Evolutionary conservation across 148 eudicot species (phyloP).

Genomic region (Rhododendron kiyosumense): DNA sequence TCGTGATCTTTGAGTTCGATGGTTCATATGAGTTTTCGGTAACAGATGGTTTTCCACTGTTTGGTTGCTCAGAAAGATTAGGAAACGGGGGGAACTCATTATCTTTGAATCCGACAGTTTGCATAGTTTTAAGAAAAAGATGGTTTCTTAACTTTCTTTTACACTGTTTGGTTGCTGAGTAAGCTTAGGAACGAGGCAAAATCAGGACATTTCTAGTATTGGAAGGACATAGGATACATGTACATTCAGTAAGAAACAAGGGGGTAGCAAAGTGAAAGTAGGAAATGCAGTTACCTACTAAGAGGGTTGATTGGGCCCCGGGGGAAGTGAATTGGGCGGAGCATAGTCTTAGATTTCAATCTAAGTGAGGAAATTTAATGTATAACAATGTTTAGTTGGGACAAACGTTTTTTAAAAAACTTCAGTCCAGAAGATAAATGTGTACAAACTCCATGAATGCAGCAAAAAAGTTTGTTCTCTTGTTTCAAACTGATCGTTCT

Average conservation of each 20-base stretch:
- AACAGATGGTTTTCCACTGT: neutral
- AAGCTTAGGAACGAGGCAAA: neutral
- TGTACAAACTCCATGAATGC: conserved; percentile 1
- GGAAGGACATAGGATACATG: neutral
- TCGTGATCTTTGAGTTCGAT: neutral
- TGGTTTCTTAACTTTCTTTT: neutral
- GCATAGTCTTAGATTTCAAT: neutral
- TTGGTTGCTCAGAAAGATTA: neutral
- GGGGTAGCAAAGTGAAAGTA: neutral
- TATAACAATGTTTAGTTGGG: neutral
- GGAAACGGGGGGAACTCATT: neutral
- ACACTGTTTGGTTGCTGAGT: neutral
- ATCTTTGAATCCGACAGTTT: neutral
- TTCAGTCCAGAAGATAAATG: neutral
- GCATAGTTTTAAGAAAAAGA: neutral
- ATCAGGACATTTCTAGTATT: neutral
- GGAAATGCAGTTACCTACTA: neutral
- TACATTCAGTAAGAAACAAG: neutral
- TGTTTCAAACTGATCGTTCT: neutral
- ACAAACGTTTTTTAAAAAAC: neutral
- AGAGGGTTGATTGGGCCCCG: neutral
- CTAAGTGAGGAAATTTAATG: neutral
- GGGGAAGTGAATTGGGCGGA: neutral
- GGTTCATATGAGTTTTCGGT: neutral
- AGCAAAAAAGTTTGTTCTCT: neutral